Evolutionary conservation across 257 asterid genomes (phyloP).

Genomic region (Plectranthus barbatus): DNA sequence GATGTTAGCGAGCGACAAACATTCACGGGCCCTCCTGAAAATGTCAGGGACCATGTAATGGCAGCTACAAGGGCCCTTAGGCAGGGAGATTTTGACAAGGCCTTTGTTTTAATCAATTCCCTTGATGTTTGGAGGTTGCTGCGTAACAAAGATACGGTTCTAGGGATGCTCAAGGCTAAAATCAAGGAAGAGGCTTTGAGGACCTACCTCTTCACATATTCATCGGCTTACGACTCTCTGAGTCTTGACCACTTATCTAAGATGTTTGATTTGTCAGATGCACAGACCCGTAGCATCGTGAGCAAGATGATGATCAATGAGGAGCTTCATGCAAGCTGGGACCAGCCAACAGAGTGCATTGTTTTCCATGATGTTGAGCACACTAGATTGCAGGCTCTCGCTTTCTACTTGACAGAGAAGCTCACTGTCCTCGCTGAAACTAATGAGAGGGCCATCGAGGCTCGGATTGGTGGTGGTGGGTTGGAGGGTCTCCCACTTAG

Average conservation of each 20-base stretch:
- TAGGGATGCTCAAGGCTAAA: constrained; percentile 73
- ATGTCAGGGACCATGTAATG: constrained; percentile 94
- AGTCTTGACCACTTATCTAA: constrained; percentile 72
- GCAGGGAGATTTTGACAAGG: constrained; percentile 73
- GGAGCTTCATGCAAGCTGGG: constrained; percentile 94
- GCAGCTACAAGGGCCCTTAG: constrained; percentile 83
- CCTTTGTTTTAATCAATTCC: constrained; percentile 55
- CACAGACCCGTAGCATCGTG: constrained; percentile 58
- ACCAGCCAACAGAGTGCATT: constrained; percentile 80
- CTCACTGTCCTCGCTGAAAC: constrained; percentile 67
- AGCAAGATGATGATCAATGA: constrained; percentile 88
- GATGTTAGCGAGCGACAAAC: constrained; percentile 86
- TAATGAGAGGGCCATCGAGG: constrained; percentile 77
- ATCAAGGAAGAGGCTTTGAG: constrained; percentile 88
- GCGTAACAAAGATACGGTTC: constrained; percentile 54
- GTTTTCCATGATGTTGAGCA: constrained; percentile 76
- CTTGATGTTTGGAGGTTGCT: constrained; percentile 87
- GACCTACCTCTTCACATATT: constrained; percentile 79
- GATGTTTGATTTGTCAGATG: constrained; percentile 72
- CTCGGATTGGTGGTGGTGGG: constrained; percentile 77
- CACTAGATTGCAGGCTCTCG: constrained; percentile 69
- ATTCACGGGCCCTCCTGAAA: constrained; percentile 92
- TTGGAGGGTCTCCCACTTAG: constrained; percentile 68
- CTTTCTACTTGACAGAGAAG: constrained; percentile 80
- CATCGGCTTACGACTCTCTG: constrained; percentile 60